A percentile compares a stretch with the other conserved stretches of the same genome.
Evolutionary conservation across 2,329 filamentous ascomycete species (phyloP).

Genomic region (Colletotrichum sp.): DNA sequence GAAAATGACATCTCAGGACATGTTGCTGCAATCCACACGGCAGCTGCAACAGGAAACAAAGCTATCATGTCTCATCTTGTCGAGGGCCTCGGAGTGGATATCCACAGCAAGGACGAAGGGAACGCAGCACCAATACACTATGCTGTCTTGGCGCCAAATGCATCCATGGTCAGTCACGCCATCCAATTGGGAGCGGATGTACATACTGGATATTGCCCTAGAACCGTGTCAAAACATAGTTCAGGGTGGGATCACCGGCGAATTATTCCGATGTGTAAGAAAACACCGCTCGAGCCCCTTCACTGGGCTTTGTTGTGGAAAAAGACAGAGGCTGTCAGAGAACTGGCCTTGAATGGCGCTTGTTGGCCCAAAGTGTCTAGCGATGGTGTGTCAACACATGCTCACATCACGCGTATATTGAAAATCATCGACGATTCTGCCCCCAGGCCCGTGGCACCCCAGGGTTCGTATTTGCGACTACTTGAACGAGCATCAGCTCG

Average conservation of each 20-base stretch:
- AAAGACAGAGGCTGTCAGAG: not conserved
- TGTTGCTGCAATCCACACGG: not conserved
- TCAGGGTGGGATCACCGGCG: not conserved
- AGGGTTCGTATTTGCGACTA: not conserved
- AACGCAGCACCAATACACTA: not conserved
- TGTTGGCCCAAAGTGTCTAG: not conserved
- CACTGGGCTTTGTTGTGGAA: not conserved
- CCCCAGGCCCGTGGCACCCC: not conserved
- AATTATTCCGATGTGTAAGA: not conserved
- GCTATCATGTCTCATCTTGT: not conserved
- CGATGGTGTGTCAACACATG: not conserved
- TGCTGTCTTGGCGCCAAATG: not conserved
- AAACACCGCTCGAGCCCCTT: not conserved
- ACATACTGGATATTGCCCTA: not conserved
- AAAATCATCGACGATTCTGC: not conserved
- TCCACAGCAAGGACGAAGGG: not conserved
- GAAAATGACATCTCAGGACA: not conserved
- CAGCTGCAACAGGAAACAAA: not conserved
- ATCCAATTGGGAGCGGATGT: not conserved
- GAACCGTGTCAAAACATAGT: not conserved
- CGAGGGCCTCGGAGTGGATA: not conserved
- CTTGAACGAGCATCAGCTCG: not conserved
- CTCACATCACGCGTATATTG: not conserved
- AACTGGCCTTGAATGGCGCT: not conserved
- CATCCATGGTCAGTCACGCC: not conserved